Percentiles rank a stretch among this genome's conserved stretches.
These are phyloP conservation scores for Henckelia pumila DNA, from an alignment of 257 asterid species.

Conservation along the genomic window DNA sequence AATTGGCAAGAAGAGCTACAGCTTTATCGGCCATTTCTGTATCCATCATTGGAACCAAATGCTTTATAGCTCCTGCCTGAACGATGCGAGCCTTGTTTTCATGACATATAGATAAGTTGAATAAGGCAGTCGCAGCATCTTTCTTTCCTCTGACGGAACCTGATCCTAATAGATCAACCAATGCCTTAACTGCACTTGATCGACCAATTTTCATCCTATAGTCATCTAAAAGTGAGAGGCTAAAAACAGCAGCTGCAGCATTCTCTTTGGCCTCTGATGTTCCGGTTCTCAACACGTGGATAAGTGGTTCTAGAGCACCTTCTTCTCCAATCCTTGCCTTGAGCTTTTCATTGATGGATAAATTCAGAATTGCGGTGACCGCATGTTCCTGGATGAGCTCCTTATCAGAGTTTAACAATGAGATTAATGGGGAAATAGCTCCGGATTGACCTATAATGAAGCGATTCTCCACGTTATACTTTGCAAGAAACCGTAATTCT, in stretches of 20 bases:
- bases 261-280: constrained; percentile 74
- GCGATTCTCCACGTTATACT: constrained; percentile 76
- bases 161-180: constrained; percentile 71
- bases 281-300: constrained; percentile 75
- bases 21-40: constrained; percentile 86
- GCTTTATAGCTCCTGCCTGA: constrained; percentile 85
- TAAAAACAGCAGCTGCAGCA: constrained; percentile 92
- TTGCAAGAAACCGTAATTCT: constrained; percentile 75
- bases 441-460: constrained; percentile 68
- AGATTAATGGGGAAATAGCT: constrained; percentile 71
- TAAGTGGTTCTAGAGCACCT: constrained; percentile 80
- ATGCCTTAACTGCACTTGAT: constrained; percentile 73
- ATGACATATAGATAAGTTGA: constrained; percentile 77
- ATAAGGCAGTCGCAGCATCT: constrained; percentile 93
- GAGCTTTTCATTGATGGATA: constrained; percentile 64
- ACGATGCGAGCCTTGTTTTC: constrained; percentile 92
- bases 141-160: constrained; percentile 87
- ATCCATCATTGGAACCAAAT: constrained; percentile 64
- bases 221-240: constrained; percentile 85
- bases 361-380: constrained; percentile 83
- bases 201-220: constrained; percentile 76
- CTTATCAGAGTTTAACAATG: constrained; percentile 55
- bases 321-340: constrained; percentile 68
- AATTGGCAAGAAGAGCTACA: constrained; percentile 86
- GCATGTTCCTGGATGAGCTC: constrained; percentile 76